Evolutionary conservation across 2,329 filamentous ascomycete genomes (phyloP).

Genomic region (Epichloe baconii): DNA sequence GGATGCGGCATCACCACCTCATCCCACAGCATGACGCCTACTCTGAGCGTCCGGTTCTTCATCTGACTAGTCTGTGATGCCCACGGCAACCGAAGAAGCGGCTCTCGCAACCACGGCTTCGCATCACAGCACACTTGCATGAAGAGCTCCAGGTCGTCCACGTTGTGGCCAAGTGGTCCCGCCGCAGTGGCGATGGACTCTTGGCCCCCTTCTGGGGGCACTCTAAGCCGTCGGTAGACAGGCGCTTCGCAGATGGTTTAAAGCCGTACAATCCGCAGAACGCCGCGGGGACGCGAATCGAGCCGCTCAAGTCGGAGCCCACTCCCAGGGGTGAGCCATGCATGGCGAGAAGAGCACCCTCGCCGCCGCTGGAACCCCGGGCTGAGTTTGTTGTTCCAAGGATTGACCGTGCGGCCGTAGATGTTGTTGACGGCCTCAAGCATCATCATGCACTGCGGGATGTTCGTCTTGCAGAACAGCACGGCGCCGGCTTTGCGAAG

Average conservation of each 20-base stretch:
- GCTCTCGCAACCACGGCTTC: constrained; percentile 22
- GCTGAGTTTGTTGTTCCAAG: constrained; percentile 44
- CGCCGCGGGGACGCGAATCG: constrained; percentile 23
- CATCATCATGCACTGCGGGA: constrained; percentile 44
- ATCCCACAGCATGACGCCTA: constrained; percentile 33
- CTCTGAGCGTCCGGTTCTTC: constrained; percentile 7
- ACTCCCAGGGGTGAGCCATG: constrained; percentile 27
- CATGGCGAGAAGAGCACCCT: constrained; percentile 26
- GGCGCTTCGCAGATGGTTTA: constrained; percentile 20
- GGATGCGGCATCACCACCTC: constrained; percentile 47
- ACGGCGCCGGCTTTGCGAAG: constrained; percentile 17
- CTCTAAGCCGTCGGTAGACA: constrained; percentile 15
- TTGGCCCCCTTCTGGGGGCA: constrained; percentile 21
- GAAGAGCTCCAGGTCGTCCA: constrained; percentile 22
- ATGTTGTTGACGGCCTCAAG: constrained; percentile 51
- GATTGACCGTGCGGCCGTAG: constrained; percentile 50
- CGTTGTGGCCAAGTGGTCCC: constrained; percentile 22
- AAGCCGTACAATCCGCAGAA: constrained; percentile 24
- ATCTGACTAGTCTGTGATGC: constrained; percentile 1
- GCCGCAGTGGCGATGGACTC: constrained; percentile 21
- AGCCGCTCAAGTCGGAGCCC: constrained; percentile 30
- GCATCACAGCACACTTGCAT: constrained; percentile 19
- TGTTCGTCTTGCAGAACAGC: constrained; percentile 54
- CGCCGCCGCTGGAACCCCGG: constrained; percentile 54
- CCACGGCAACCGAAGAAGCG: constrained; percentile 16